Evolutionary conservation across 768 basidiomycete genomes (phyloP), one percentile per base, ranked within the genome.

Genomic region (Albatrellus ellisii): DNA sequence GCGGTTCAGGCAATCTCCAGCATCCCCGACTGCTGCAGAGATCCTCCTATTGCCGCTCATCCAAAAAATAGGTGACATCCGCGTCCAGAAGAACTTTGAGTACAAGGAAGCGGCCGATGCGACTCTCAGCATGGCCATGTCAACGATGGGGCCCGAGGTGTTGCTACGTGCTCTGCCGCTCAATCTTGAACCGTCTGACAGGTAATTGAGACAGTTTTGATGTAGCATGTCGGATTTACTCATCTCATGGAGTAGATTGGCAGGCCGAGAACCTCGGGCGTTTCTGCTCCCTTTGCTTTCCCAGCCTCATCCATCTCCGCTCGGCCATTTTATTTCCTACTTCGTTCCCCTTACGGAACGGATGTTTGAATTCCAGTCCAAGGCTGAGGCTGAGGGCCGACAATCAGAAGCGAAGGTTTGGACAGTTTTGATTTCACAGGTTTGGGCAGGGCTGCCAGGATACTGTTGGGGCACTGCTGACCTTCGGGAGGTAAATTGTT

Each of bases 291-390:
- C 95, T 2, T 69, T 97, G 42, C 74, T 99, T 39, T 60, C 79
- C 10, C 75, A 86, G 24, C 73, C 80, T 3, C 83, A 97, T 57
- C 70, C 80, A 2, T 83, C 92, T 2, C 80, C 79, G 1, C 66
- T 98, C 36, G 62, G 64, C 1, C 92, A 94, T 63, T 99, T 98
- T 54, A 70, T 87, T 26, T 72, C 75, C 2, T 87, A 86, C 59
- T 97, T 98, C 51, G 83, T 98, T 6, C 94, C 94, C 14, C 62
- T 98, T 37, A 95, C 91, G 36, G 92, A 97, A 59, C 70, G 78
- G 14, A 80, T 98, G 72, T 99, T 98, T 55, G 74, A 88, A 54
- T 62, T 87, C 27, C 85, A 92, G 55, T 77, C 84, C 46, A 78
- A 72, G 12, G 84, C 89, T 0, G 85, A 86, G 48, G 63, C 68